Base-by-base conservation (phyloP, 257 asterid genomes). In the Nemophila menziesii region DNA sequence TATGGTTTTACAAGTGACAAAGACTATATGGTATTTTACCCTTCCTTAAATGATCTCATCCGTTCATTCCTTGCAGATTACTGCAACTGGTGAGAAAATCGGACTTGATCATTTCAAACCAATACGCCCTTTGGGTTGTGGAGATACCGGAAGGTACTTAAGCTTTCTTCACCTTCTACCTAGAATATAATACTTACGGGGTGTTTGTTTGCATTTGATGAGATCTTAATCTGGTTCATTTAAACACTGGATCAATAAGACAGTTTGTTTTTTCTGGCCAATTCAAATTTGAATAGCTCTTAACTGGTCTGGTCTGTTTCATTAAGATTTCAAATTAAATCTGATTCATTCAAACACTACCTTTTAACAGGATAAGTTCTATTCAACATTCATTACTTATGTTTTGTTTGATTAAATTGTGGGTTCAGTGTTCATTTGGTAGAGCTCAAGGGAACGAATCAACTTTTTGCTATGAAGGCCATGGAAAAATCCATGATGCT, bases 401-500 rank as follows among this genome's bases (percentile, higher is more conserved):
- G 17, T 44, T 29, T 12, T 55, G 44, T 23, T 8, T 33, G 46
- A 24, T 53, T n/a, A 48, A 23, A 3, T 49, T 29, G 39, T 44
- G 56, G 49, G 37, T 70, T 71, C 81, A 90, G 99, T 73, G 99
- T 90, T 63, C 96, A 90, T 77, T 66, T 90, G 89, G 99, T 90
- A 77, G 96, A 90, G 66, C 68, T 90, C 50, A 72, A 68, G 42
- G 82, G 86, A 38, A 64, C 73, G 14, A 89, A 79, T 55, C 74
- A 70, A 44, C 52, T 81, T 47, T 90, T 72, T 65, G 99, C 99
- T 43, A 90, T 90, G 96, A 90, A 90, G 69, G 96, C 99, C 48
- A 90, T 90, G 99, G 99, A 90, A 52, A 90, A 90, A 66, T 60
- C 93, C 49, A 52, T 81, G 68, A 90, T 90, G 96, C 61, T 90